phyloP scores from a whole-genome alignment of 2,329 filamentous ascomycete genomes.

The Grosmannia huntii region DNA sequence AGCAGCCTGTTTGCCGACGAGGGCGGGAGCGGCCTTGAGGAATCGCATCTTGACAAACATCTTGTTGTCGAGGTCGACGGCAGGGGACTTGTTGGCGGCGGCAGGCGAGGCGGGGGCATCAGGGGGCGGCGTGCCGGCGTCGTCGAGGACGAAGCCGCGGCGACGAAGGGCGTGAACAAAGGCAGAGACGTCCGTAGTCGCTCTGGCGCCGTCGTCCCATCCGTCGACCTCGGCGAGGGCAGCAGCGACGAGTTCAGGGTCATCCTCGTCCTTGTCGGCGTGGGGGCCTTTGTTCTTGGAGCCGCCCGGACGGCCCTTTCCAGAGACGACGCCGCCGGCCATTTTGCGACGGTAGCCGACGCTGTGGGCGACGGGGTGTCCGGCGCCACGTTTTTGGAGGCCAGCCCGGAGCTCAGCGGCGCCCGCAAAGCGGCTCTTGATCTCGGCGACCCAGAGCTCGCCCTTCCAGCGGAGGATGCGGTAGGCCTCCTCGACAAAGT shows the following conservation, averaged over 20 bases:
- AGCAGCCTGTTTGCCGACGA: constrained; percentile 51
- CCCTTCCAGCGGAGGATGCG: constrained; percentile 84
- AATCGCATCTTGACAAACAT: constrained; percentile 99
- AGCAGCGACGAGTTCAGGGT: constrained; percentile 59
- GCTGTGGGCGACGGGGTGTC: constrained; percentile 48
- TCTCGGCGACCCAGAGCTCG: constrained; percentile 94
- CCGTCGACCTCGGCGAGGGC: constrained; percentile 49
- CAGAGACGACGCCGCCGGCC: constrained; percentile 21
- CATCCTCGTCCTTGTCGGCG: constrained; percentile 28
- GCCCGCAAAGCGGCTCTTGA: constrained; percentile 75
- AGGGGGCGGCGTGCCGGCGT: constrained; percentile 16
- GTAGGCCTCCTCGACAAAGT: constrained; percentile 93
- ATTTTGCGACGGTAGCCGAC: constrained; percentile 45
- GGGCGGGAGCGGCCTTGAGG: constrained; percentile 65
- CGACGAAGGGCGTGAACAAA: constrained; percentile 75
- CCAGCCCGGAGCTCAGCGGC: constrained; percentile 14
- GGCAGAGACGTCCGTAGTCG: constrained; percentile 73
- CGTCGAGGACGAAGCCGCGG: constrained; percentile 71
- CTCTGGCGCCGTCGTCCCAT: constrained; percentile 46
- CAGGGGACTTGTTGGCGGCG: constrained; percentile 16
- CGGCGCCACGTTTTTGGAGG: constrained; percentile 26
- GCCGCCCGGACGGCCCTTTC: constrained; percentile 20
- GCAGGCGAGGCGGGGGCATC: constrained; percentile 12
- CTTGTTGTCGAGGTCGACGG: constrained; percentile 76
- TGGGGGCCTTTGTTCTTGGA: constrained; percentile 18